A percentile compares a stretch with the other conserved stretches of the same genome.
Evolutionary conservation across 2,329 filamentous ascomycete genomes (phyloP).

Genomic region (Teratosphaeria nubilosa): DNA sequence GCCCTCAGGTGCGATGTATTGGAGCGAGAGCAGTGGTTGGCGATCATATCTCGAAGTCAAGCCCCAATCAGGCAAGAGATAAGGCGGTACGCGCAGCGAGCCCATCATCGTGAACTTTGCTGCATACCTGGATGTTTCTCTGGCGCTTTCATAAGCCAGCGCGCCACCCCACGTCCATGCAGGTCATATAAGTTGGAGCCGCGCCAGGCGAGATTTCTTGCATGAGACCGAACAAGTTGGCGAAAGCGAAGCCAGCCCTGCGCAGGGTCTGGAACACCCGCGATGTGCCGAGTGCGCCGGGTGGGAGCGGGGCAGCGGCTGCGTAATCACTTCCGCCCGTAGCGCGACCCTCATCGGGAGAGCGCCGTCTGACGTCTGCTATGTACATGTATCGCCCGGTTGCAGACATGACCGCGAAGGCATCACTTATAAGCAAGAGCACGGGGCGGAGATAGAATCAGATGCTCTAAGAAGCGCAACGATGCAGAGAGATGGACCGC

Average conservation of each 20-base stretch:
- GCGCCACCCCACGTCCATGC: background rate
- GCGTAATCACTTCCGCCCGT: background rate
- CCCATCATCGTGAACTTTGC: background rate
- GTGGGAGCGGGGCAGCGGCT: background rate
- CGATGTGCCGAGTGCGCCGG: background rate
- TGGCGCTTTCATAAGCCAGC: background rate
- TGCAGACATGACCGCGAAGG: no score
- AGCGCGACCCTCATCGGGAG: no score
- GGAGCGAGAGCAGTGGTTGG: background rate
- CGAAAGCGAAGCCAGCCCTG: background rate
- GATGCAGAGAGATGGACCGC: constrained; percentile 47
- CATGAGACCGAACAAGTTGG: background rate
- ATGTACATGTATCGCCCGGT: no score
- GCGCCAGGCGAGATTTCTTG: background rate
- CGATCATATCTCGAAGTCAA: background rate
- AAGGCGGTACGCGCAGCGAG: background rate
- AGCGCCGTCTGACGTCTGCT: background rate
- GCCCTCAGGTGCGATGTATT: constrained; percentile 2
- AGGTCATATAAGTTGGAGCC: background rate
- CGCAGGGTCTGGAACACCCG: background rate
- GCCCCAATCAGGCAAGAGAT: background rate
- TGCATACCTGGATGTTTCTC: background rate
- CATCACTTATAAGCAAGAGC: background rate
- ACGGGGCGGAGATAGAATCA: background rate
- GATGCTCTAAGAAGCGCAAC: background rate